These are phyloP conservation scores for Diplocarpon mali DNA, from an alignment of 2,329 filamentous ascomycete genomes.

Conservation along the genomic window DNA sequence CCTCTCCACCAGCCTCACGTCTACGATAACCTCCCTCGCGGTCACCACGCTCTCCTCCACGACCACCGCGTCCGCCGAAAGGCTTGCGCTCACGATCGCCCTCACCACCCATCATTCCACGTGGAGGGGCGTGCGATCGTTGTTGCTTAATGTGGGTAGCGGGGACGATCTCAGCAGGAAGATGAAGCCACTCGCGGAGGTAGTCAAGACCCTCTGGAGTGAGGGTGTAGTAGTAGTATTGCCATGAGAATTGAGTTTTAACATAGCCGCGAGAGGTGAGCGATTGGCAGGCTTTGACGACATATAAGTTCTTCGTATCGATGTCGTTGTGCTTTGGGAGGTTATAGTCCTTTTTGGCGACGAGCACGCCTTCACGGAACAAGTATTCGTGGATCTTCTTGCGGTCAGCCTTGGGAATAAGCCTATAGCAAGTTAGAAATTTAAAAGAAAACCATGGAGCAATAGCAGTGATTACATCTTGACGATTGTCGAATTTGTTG, in stretches of 20 bases:
- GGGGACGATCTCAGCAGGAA: conserved; percentile 97
- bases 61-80: conserved; percentile 62
- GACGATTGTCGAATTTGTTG: conserved; percentile 27
- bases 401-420: conserved; percentile 99
- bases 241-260: conserved; percentile 99
- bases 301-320: conserved; percentile 98
- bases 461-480: conserved; percentile 31
- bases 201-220: conserved; percentile 99
- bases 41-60: conserved; percentile 53
- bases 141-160: conserved; percentile 99
- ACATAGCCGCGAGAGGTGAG: conserved; percentile 96
- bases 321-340: conserved; percentile 95
- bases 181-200: conserved; percentile 99
- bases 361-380: conserved; percentile 87
- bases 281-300: conserved; percentile 98
- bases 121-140: conserved; percentile 77
- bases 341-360: conserved; percentile 99
- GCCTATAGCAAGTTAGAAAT: conserved; percentile 49
- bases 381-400: conserved; percentile 99
- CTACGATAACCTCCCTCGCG: conserved; percentile 89
- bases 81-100: conserved; percentile 69
- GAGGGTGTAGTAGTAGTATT: conserved; percentile 99
- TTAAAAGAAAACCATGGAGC: not conserved
- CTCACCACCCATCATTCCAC: conserved; percentile 93
- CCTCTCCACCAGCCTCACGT: conserved; percentile 71